Evolutionary conservation across 441 rosid species (phyloP).

Genomic region (Euphorbia celastroides): DNA sequence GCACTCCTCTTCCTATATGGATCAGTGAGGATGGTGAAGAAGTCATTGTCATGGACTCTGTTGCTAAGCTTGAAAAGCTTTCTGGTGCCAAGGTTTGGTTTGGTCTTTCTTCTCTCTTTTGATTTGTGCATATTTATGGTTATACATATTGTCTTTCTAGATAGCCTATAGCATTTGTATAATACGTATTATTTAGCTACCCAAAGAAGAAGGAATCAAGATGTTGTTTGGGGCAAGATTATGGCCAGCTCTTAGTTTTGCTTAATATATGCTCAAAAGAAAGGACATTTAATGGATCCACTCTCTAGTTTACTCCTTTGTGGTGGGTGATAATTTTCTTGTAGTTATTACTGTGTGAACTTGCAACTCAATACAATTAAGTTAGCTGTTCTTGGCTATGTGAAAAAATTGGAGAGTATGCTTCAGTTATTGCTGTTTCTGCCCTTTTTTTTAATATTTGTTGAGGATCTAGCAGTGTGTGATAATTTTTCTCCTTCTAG

Average conservation of each 20-base stretch:
- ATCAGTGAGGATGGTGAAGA: conserved; percentile 82
- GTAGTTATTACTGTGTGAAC: background rate
- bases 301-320: background rate
- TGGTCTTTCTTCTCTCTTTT: conserved; percentile 22
- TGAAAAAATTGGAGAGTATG: background rate
- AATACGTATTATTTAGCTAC: background rate
- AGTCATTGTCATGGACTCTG: conserved; percentile 73
- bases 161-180: background rate
- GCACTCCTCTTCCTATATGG: conserved; percentile 98
- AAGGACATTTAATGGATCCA: background rate
- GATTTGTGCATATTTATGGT: background rate
- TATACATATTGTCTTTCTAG: background rate
- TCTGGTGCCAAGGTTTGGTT: conserved; percentile 94
- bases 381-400: background rate
- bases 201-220: background rate
- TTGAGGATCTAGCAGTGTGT: background rate
- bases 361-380: background rate
- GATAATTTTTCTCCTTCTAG: background rate
- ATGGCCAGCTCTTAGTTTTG: background rate
- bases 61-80: conserved; percentile 80
- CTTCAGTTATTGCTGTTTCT: background rate
- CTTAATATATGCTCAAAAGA: background rate
- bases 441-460: background rate
- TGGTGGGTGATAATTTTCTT: background rate
- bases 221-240: background rate